phyloP scores from a whole-genome alignment of 2,329 filamentous ascomycete genomes.

The Colletotrichum brevisporum region DNA sequence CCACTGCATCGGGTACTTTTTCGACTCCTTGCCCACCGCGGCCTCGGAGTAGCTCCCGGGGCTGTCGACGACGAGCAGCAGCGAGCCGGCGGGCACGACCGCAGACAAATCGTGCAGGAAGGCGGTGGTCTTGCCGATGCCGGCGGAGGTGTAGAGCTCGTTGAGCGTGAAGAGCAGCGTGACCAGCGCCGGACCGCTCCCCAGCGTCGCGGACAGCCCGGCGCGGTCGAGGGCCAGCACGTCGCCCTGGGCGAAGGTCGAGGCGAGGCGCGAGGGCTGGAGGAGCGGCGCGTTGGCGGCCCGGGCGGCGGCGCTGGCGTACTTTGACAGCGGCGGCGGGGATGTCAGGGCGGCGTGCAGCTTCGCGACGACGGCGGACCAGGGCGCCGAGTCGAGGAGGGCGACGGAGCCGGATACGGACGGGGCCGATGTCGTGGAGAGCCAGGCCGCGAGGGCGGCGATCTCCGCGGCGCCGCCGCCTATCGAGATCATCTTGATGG shows the following conservation, averaged over 20 bases:
- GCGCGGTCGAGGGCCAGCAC: slow-evolving; percentile 58
- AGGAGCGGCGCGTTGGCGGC: slow-evolving; percentile 63
- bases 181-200: slow-evolving; percentile 66
- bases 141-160: slow-evolving; percentile 87
- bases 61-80: slow-evolving; percentile 91
- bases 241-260: slow-evolving; percentile 63
- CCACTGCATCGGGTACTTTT: slow-evolving; percentile 94
- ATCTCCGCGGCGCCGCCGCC: slow-evolving; percentile 76
- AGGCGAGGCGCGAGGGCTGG: slow-evolving; percentile 51
- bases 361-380: slow-evolving; percentile 73
- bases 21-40: slow-evolving; percentile 72
- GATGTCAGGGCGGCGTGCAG: slow-evolving; percentile 71
- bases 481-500: slow-evolving; percentile 61
- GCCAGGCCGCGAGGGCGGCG: slow-evolving; percentile 63
- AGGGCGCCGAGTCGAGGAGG: slow-evolving; percentile 87
- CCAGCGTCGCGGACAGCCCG: slow-evolving; percentile 51
- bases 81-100: slow-evolving; percentile 67
- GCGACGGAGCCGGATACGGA: slow-evolving; percentile 59
- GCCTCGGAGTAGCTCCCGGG: slow-evolving; percentile 94
- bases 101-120: slow-evolving; percentile 81
- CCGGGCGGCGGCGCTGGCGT: slow-evolving; percentile 63
- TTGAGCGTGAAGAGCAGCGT: slow-evolving; percentile 96
- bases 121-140: slow-evolving; percentile 79
- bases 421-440: slow-evolving; percentile 46
- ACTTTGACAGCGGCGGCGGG: slow-evolving; percentile 64